These are phyloP conservation scores for Pisolithus microcarpus DNA, from an alignment of 768 basidiomycete species.

Conservation along the genomic window DNA sequence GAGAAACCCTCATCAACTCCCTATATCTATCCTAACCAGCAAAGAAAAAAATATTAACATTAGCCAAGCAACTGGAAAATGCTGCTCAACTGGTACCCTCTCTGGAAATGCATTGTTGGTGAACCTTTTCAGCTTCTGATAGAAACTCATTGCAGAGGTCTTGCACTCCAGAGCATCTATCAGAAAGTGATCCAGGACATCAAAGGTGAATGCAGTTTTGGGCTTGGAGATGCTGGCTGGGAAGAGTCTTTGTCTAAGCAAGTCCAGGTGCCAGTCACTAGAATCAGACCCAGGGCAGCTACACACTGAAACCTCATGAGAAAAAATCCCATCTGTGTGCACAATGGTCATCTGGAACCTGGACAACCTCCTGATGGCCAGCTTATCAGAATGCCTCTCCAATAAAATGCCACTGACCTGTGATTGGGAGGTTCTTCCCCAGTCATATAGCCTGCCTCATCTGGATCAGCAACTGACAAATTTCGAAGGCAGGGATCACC, in stretches of 20 bases:
- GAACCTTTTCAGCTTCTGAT: constrained; percentile 3
- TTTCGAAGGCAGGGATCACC: constrained; percentile 11
- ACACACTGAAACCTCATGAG: not conserved
- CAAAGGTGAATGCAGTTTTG: constrained; percentile 5
- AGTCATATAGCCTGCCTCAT: too few species aligned
- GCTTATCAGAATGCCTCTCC: too few species aligned
- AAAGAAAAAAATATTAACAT: too few species aligned
- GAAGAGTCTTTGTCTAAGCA: not conserved
- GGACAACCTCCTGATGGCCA: too few species aligned
- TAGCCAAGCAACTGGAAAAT: too few species aligned
- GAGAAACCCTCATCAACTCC: too few species aligned
- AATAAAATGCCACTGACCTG: too few species aligned
- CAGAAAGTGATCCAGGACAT: constrained; percentile 4
- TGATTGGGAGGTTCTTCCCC: too few species aligned
- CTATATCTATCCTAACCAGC: too few species aligned
- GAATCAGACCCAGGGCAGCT: not conserved
- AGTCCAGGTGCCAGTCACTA: not conserved
- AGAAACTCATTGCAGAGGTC: constrained; percentile 9
- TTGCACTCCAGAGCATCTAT: constrained; percentile 9
- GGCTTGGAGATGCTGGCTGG: not conserved
- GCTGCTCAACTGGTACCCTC: too few species aligned
- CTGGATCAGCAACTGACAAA: not conserved
- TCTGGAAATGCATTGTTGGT: constrained; percentile 1
- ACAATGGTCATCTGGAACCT: too few species aligned
- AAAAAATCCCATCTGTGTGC: too few species aligned